phyloP scores from a whole-genome alignment of 106 monocot genomes.

The Xerophyta viscosa region DNA sequence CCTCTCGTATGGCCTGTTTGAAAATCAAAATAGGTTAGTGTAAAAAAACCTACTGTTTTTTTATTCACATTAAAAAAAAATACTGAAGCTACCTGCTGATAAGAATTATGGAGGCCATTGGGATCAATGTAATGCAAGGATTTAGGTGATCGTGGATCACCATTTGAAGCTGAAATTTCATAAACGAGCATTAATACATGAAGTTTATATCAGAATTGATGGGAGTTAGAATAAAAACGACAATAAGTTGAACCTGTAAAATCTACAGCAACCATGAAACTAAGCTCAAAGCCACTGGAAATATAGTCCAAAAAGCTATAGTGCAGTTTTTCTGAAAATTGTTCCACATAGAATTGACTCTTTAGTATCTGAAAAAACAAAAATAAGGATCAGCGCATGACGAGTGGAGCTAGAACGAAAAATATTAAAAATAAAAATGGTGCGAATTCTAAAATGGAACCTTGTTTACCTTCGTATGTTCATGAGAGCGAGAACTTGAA shows the following conservation, averaged over 20 bases:
- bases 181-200: neutral
- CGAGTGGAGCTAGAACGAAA: no score
- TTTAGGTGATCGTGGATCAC: constrained; percentile 37
- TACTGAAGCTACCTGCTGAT: constrained; percentile 79
- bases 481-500: constrained; percentile 11
- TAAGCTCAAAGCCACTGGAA: constrained; percentile 52
- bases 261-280: constrained; percentile 59
- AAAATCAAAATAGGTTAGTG: neutral
- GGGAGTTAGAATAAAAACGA: neutral
- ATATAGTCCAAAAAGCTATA: constrained; percentile 49
- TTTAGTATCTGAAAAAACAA: constrained; percentile 29
- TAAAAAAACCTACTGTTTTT: no score
- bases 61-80: no score
- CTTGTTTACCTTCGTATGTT: constrained; percentile 42
- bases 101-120: constrained; percentile 47
- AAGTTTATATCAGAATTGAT: neutral
- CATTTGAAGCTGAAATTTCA: constrained; percentile 65
- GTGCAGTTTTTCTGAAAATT: constrained; percentile 21
- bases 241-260: constrained; percentile 47
- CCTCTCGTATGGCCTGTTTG: constrained; percentile 49
- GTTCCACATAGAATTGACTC: constrained; percentile 47
- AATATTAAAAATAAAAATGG: no score
- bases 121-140: constrained; percentile 84
- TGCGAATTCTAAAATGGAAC: no score
- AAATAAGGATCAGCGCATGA: no score